Base-by-base conservation (phyloP, 345 rosid species). In the Rhizophora apiculata region DNA sequence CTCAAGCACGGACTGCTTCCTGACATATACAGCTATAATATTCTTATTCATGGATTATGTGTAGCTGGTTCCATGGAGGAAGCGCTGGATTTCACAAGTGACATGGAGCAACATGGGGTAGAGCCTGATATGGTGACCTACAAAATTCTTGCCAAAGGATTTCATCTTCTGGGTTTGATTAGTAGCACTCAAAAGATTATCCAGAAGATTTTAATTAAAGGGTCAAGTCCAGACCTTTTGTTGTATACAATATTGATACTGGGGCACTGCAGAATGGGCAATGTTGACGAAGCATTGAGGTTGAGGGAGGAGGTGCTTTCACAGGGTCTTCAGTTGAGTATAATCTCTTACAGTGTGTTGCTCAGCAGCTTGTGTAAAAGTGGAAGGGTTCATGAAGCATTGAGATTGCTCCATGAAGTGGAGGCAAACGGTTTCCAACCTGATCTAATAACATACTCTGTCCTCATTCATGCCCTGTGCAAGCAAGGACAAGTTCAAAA, bases 31-130 rank as follows among this genome's bases (percentile, higher is more conserved):
- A 88, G 89, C 72, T 89, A 86, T 71, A 92, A 89, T 81, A 92
- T 89, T 75, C 92, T 92, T 68, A 81, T 92, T 71, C 88, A 86
- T 54, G 94, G 94, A 32, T 82, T 86, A 64, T 88, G 87, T 74
- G 54, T 78, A 29, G 88, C 86, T 74, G 92, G 96, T 61, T 86
- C 90, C 60, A 77, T 86, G 71, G 85, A 80, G 64, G 97, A 92
- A 82, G 96, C 96, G 43, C 65, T 85, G 54, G 82, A 83, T 37
- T 75, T 85, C 30, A 75, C 81, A 36, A 64, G 56, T 80, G 83
- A 83, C 43, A 89, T 92, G 97, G 84, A 77, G 68, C 79, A 74
- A 72, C 83, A 83, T 34, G 92, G 88, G 54, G 69, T 89, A 72
- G 81, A 82, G 68, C 93, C 94, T 71, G 94, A 92, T 82, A 65